Conservation (phyloP, 148 eudicot species). For the Rhododendron williamsianum region DNA sequence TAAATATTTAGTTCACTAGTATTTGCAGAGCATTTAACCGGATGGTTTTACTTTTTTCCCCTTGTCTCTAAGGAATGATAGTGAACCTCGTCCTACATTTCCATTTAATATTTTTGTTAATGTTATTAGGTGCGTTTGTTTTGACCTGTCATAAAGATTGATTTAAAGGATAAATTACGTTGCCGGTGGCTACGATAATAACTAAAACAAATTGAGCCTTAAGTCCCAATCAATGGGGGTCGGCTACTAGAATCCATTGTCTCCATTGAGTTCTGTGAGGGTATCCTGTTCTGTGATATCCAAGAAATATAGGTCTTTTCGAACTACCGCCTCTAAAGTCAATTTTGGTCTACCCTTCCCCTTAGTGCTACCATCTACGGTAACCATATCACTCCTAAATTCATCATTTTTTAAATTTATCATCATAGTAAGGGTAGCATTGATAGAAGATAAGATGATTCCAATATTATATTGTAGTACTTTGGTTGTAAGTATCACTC, state of each 20-base stretch:
- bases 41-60: neutral
- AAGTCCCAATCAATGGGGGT: neutral
- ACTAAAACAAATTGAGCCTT: neutral
- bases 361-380: neutral
- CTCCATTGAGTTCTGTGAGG: too few relatives aligned
- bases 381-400: neutral
- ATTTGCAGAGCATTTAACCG: neutral
- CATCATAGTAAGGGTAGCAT: neutral
- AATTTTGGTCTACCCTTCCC: too few relatives aligned
- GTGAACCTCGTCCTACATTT: neutral
- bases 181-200: neutral
- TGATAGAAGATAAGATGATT: too few relatives aligned
- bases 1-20: neutral
- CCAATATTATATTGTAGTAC: neutral
- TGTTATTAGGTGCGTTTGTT: neutral
- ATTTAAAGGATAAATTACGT: neutral
- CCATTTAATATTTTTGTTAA: neutral
- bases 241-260: too few relatives aligned
- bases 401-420: too few relatives aligned
- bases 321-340: too few relatives aligned
- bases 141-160: neutral
- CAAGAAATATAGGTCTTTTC: too few relatives aligned
- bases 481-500: neutral
- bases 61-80: neutral
- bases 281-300: too few relatives aligned